These are phyloP conservation scores for Aquilaria malaccensis DNA, from an alignment of 345 rosid species.

Conservation along the genomic window DNA sequence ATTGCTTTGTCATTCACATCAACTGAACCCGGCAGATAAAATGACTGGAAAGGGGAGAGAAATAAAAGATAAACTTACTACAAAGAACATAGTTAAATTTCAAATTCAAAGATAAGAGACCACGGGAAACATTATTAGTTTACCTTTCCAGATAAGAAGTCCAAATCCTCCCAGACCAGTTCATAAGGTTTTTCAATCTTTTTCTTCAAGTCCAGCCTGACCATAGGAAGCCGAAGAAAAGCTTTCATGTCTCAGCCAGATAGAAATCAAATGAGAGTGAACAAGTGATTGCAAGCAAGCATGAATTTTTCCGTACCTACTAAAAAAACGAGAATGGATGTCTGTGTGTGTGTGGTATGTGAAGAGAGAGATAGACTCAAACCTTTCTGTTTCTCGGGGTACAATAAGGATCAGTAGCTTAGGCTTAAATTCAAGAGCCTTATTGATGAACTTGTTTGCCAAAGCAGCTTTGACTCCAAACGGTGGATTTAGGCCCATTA, in stretches of 20 bases:
- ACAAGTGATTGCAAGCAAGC: neutral
- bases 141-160: slow-evolving; percentile 78
- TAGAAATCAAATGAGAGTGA: neutral
- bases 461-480: slow-evolving; percentile 71
- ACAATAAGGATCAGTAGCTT: slow-evolving; percentile 86
- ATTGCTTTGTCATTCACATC: slow-evolving; percentile 58
- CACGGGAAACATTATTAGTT: neutral
- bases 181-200: slow-evolving; percentile 36
- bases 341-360: too few species aligned
- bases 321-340: too few species aligned
- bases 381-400: slow-evolving; percentile 88
- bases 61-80: slow-evolving; percentile 6
- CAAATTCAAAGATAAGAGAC: neutral
- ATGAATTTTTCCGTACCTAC: too few species aligned
- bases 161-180: slow-evolving; percentile 71
- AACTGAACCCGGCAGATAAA: slow-evolving; percentile 86
- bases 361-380: slow-evolving; percentile 3
- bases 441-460: slow-evolving; percentile 71
- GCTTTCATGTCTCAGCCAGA: neutral
- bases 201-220: slow-evolving; percentile 66
- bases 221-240: slow-evolving; percentile 1
- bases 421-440: slow-evolving; percentile 86
- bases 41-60: slow-evolving; percentile 55
- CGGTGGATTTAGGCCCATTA: slow-evolving; percentile 97
- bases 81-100: neutral